Base-by-base conservation (phyloP, 176 grass and related monocot genomes). In the Lolium multiflorum region DNA sequence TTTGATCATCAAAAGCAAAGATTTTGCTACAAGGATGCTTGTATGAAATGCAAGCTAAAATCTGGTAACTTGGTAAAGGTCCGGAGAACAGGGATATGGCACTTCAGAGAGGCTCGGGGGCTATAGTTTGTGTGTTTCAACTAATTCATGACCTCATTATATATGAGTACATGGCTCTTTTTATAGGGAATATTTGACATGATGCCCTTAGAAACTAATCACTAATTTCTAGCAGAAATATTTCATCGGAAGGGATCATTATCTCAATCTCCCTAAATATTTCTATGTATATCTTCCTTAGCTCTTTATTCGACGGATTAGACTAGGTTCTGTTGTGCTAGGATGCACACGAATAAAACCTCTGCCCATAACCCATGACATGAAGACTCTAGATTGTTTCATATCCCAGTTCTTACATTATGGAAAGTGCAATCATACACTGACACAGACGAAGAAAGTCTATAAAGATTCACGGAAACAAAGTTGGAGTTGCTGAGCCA, bases 1-100 rank as follows among this genome's bases (percentile, higher is more conserved):
- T 52, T 68, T 77, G 18, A 88, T 43, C 28, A 66, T 76, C 49
- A 71, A 88, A 84, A 10, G 28, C 7, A 74, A 55, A 3, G n/a
- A 35, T 82, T 85, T 31, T 4, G 54, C 21, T 66, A 47, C 37
- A 77, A 88, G 17, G 26, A 82, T 26, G 25, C 61, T 69, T 77
- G 11, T 74, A 77, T 70, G 73, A 50, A 70, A 67, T 58, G 37
- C 63, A 82, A 67, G 13, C 12, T 76, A 37, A 68, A 51, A 77
- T 69, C 63, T 37, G 11, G 47, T 15, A 81, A 75, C 14, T 52
- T 52, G 22, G 72, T 75, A 75, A 28, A 31, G 47, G 24, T 52
- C 47, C 7, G 14, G 47, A 14, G 24, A 50, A 1, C 14, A 2
- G 14, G 48, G 13, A 18, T 75, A 75, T 75, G 72, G 15, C 47